These are phyloP conservation scores for Pseudogymnoascus sp. DNA, from an alignment of 2,329 filamentous ascomycete genomes.

Conservation along the genomic window DNA sequence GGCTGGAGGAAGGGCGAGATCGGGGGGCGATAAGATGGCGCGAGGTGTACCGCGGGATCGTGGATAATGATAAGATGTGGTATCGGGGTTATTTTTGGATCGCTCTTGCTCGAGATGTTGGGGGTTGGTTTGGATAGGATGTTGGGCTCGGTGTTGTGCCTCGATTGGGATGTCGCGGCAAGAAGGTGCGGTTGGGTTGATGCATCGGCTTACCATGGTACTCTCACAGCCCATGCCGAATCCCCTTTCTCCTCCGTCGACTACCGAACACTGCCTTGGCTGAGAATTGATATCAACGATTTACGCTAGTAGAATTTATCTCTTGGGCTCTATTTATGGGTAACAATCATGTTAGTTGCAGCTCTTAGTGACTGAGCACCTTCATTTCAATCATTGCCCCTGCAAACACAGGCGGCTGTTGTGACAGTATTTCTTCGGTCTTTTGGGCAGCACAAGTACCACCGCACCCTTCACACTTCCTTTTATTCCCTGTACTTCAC, in stretches of 20 bases:
- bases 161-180: neutral
- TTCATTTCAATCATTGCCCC: neutral
- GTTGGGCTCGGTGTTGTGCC: neutral
- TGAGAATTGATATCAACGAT: neutral
- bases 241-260: neutral
- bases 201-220: neutral
- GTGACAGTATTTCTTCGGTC: neutral
- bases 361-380: neutral
- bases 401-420: neutral
- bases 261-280: neutral
- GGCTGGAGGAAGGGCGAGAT: neutral
- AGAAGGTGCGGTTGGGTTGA: neutral
- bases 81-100: neutral
- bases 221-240: neutral
- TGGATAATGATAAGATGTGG: conserved; percentile 1
- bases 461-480: neutral
- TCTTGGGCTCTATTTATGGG: neutral
- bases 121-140: neutral
- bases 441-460: neutral
- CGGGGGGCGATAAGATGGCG: conserved; percentile 1
- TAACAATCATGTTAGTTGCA: neutral
- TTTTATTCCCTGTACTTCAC: neutral
- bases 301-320: neutral
- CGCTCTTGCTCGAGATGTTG: neutral
- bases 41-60: neutral